Conservation (phyloP, 306 rosid species). For the Citrullus amarus region DNA sequence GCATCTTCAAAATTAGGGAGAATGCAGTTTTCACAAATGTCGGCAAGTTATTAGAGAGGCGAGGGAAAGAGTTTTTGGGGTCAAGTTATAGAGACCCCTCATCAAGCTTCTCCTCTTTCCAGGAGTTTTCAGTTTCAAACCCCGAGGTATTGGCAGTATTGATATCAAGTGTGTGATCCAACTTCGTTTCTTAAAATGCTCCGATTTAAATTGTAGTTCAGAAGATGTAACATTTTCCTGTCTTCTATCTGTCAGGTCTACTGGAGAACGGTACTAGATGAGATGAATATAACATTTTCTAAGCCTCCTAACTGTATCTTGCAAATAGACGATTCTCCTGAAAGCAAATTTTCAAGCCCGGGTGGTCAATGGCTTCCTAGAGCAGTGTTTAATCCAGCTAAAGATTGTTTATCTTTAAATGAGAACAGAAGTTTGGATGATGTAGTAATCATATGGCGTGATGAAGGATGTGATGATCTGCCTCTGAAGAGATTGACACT, state of each 20-base stretch:
- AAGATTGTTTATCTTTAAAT: slow-evolving; percentile 54
- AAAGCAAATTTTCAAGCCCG: slow-evolving; percentile 25
- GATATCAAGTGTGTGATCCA: neutral
- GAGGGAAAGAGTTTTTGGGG: slow-evolving; percentile 64
- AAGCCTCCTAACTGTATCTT: slow-evolving; percentile 62
- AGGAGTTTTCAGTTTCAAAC: slow-evolving; percentile 63
- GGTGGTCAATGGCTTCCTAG: slow-evolving; percentile 90
- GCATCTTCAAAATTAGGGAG: slow-evolving; percentile 34
- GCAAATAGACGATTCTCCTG: slow-evolving; percentile 26
- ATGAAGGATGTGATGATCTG: slow-evolving; percentile 56
- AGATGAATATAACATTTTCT: slow-evolving; percentile 51
- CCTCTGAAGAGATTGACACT: slow-evolving; percentile 56
- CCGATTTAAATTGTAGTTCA: slow-evolving; percentile 2
- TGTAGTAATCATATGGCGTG: slow-evolving; percentile 62
- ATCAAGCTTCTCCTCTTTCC: slow-evolving; percentile 64
- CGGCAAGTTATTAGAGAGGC: slow-evolving; percentile 55
- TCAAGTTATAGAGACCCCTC: slow-evolving; percentile 70
- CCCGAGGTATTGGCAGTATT: slow-evolving; percentile 43
- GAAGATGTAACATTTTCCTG: slow-evolving; percentile 7
- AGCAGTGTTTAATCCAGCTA: slow-evolving; percentile 70
- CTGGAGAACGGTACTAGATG: slow-evolving; percentile 66
- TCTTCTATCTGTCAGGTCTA: slow-evolving; percentile 39
- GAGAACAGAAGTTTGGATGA: slow-evolving; percentile 50
- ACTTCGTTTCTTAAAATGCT: neutral
- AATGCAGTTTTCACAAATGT: slow-evolving; percentile 49